Percentiles rank a stretch among this genome's conserved stretches.
These are phyloP conservation scores for Diaporthe sp. DNA, from an alignment of 2,329 filamentous ascomycete species.

Conservation along the genomic window DNA sequence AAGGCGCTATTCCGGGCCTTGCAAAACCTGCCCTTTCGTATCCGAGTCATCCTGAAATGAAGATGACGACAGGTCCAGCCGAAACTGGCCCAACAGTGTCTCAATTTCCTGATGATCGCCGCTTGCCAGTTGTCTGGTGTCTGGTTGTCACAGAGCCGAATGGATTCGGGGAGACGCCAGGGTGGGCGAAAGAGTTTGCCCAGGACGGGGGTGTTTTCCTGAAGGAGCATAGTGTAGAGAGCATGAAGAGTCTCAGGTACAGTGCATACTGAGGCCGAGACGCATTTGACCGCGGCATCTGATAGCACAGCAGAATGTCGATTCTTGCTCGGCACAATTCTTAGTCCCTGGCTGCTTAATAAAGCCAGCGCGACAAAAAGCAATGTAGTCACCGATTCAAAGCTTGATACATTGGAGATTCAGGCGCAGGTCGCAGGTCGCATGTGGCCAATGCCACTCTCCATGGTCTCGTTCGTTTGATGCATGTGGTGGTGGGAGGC, in stretches of 20 bases:
- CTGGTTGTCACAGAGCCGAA: constrained; percentile 28
- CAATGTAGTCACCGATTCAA: neutral
- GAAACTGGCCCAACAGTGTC: constrained; percentile 32
- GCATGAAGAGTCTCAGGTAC: constrained; percentile 34
- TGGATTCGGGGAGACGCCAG: constrained; percentile 27
- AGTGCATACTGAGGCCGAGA: constrained; percentile 34
- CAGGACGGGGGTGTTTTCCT: constrained; percentile 36
- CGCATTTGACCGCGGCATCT: neutral
- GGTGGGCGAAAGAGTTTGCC: constrained; percentile 29
- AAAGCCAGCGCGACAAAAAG: neutral
- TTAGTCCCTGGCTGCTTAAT: neutral
- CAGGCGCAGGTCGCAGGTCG: neutral
- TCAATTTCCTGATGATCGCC: constrained; percentile 35
- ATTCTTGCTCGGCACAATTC: constrained; percentile 20
- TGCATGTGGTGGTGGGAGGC: constrained; percentile 8
- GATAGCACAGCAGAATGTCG: neutral
- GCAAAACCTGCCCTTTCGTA: constrained; percentile 30
- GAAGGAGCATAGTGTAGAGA: constrained; percentile 31
- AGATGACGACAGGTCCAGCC: constrained; percentile 32
- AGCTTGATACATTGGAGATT: neutral
- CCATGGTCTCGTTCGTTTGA: neutral
- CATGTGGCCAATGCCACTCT: neutral
- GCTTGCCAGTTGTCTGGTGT: constrained; percentile 36
- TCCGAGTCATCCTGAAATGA: constrained; percentile 38
- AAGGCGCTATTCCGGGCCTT: constrained; percentile 10